These are phyloP conservation scores for Nigrospora osmanthi DNA, from an alignment of 2,329 filamentous ascomycete genomes.

Conservation along the genomic window DNA sequence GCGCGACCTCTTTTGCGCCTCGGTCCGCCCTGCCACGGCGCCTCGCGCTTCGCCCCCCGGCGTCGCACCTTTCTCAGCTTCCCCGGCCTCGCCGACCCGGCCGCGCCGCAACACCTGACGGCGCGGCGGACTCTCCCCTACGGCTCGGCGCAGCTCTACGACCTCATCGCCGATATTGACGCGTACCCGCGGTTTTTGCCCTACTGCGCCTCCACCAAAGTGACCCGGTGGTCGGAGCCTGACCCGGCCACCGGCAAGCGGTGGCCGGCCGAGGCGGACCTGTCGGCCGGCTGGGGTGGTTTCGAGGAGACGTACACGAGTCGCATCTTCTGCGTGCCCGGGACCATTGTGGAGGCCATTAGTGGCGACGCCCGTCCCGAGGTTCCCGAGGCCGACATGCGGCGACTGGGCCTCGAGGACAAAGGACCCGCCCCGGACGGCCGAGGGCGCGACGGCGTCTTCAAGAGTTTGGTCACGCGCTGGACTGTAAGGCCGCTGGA, in stretches of 20 bases:
- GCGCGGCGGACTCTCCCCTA: conserved; percentile 75
- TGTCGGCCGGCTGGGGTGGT: conserved; percentile 79
- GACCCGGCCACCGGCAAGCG: conserved; percentile 20
- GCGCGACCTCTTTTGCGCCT: no score
- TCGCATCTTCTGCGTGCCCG: conserved; percentile 69
- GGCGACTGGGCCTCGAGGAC: conserved; percentile 13
- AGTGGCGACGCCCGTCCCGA: conserved; percentile 49
- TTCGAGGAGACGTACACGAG: conserved; percentile 80
- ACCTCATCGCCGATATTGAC: conserved; percentile 80
- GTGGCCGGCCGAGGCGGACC: conserved; percentile 68
- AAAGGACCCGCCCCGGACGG: conserved; percentile 1
- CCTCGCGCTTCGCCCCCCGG: not conserved
- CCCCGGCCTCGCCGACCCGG: conserved; percentile 1
- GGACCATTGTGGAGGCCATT: conserved; percentile 67
- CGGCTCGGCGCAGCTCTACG: conserved; percentile 63
- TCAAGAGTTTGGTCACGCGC: conserved; percentile 61
- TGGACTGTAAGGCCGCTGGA: conserved; percentile 55
- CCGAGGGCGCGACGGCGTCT: conserved; percentile 35
- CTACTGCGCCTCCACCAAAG: conserved; percentile 71
- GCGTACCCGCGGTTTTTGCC: conserved; percentile 84
- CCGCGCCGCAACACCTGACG: conserved; percentile 52
- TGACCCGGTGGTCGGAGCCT: conserved; percentile 64
- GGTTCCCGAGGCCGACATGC: conserved; percentile 26
- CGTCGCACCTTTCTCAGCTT: conserved; percentile 3
- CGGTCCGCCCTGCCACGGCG: no score